Evolutionary conservation across 139 green algal species (phyloP).

Genomic region (Chlorella ohadii): DNA sequence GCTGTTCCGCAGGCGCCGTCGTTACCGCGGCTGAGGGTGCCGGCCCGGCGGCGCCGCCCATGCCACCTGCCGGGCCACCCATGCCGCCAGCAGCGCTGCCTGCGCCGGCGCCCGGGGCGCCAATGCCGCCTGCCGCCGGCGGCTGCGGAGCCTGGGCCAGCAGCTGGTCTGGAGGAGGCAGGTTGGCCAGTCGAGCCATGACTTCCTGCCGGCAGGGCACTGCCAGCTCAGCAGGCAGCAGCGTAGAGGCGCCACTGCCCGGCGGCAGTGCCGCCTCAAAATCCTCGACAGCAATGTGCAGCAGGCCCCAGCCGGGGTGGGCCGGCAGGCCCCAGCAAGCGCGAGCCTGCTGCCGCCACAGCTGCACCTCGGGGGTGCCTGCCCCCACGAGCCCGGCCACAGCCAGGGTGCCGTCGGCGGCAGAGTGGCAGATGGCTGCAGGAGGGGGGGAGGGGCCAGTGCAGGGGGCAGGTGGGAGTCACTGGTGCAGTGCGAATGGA

Average conservation of each 20-base stretch:
- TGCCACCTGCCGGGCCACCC: neutral
- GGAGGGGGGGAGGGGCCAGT: too few relatives aligned
- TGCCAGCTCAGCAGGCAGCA: constrained; percentile 7
- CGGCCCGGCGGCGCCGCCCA: neutral
- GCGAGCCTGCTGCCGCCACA: constrained; percentile 2
- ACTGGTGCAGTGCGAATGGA: too few relatives aligned
- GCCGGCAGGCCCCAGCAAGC: neutral
- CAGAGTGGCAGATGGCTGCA: neutral
- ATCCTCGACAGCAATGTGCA: neutral
- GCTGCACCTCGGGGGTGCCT: neutral
- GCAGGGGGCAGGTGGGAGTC: too few relatives aligned
- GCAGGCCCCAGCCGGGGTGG: neutral
- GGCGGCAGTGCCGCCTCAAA: neutral
- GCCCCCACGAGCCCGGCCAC: neutral
- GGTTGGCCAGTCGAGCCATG: neutral
- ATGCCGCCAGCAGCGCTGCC: neutral
- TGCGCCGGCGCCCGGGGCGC: neutral
- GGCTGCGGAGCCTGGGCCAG: neutral
- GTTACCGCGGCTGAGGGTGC: neutral
- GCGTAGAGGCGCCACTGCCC: neutral
- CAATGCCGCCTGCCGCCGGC: neutral
- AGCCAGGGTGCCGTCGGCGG: neutral
- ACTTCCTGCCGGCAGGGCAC: neutral
- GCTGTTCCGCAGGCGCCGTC: neutral
- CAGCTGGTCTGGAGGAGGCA: neutral